These are phyloP conservation scores for Aspergillus flavus DNA, from an alignment of 2,329 filamentous ascomycete species.

Conservation along the genomic window DNA sequence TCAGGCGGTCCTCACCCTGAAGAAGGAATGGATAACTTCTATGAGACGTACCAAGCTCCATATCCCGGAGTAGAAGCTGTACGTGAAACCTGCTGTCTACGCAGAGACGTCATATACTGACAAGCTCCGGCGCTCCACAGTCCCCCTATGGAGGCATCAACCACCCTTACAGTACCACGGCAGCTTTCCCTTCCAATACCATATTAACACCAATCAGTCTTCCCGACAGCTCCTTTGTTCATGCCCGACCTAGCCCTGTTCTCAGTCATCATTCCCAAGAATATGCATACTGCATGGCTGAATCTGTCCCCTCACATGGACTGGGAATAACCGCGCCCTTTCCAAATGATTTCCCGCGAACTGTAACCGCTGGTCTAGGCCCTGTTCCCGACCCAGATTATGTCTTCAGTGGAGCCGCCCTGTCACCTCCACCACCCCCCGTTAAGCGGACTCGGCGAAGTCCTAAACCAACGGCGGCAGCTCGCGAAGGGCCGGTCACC, in stretches of 20 bases:
- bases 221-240: slow-evolving; percentile 36
- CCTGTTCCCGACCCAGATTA: slow-evolving; percentile 27
- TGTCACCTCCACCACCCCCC: slow-evolving; percentile 26
- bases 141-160: slow-evolving; percentile 30
- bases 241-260: slow-evolving; percentile 36
- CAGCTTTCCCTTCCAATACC: slow-evolving; percentile 29
- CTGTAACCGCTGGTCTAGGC: slow-evolving; percentile 29
- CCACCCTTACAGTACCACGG: slow-evolving; percentile 37
- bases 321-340: slow-evolving; percentile 42
- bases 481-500: slow-evolving; percentile 34
- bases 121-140: slow-evolving; percentile 14
- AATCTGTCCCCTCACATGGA: slow-evolving; percentile 36
- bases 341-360: slow-evolving; percentile 33
- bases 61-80: slow-evolving; percentile 37
- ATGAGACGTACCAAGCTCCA: slow-evolving; percentile 27
- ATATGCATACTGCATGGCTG: slow-evolving; percentile 36
- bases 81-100: slow-evolving; percentile 18
- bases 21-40: slow-evolving; percentile 33
- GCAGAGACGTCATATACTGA: slow-evolving; percentile 9
- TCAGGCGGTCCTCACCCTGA: slow-evolving; percentile 24
- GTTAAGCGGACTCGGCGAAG: slow-evolving; percentile 29
- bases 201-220: slow-evolving; percentile 45
- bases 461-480: slow-evolving; percentile 22
- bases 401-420: slow-evolving; percentile 21
- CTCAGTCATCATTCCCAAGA: slow-evolving; percentile 43